Conservation (phyloP, 805 yeast genomes). For the Saccharomyces jurei region DNA sequence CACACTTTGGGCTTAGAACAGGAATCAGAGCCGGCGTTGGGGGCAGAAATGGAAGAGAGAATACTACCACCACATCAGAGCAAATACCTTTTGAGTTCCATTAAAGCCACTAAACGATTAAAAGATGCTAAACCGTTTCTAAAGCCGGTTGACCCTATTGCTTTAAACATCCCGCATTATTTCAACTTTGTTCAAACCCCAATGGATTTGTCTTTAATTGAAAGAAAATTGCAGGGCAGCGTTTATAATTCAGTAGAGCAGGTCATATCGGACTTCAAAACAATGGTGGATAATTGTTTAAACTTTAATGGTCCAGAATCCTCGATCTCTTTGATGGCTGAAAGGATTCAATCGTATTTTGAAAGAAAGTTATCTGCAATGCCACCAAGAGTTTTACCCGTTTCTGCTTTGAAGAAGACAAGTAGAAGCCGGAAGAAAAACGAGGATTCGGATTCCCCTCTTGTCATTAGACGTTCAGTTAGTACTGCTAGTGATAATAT, state of each 20-base stretch:
- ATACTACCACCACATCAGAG: constrained; percentile 76
- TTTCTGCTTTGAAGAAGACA: constrained; percentile 26
- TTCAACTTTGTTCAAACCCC: constrained; percentile 77
- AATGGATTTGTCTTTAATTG: constrained; percentile 91
- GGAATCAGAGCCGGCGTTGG: constrained; percentile 3
- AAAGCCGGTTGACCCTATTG: constrained; percentile 82
- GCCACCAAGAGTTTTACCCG: constrained; percentile 49
- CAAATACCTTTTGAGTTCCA: constrained; percentile 66
- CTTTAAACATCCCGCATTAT: constrained; percentile 84
- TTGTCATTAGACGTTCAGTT: background rate
- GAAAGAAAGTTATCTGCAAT: constrained; percentile 87
- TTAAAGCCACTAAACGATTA: constrained; percentile 80
- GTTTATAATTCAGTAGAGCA: constrained; percentile 67
- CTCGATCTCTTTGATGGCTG: constrained; percentile 83
- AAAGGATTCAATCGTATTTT: constrained; percentile 81
- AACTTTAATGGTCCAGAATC: constrained; percentile 81
- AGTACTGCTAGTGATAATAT: background rate
- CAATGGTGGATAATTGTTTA: constrained; percentile 77
- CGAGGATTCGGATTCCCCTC: background rate
- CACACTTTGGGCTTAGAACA: background rate
- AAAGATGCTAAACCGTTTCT: constrained; percentile 89
- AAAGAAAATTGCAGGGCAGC: constrained; percentile 58
- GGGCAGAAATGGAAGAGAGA: constrained; percentile 16
- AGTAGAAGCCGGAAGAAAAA: constrained; percentile 15
- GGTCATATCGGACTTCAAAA: constrained; percentile 67